Percentiles rank a stretch among this genome's conserved stretches.
Conservation (phyloP, 345 rosid genomes). For the Hibiscus trionum region DNA sequence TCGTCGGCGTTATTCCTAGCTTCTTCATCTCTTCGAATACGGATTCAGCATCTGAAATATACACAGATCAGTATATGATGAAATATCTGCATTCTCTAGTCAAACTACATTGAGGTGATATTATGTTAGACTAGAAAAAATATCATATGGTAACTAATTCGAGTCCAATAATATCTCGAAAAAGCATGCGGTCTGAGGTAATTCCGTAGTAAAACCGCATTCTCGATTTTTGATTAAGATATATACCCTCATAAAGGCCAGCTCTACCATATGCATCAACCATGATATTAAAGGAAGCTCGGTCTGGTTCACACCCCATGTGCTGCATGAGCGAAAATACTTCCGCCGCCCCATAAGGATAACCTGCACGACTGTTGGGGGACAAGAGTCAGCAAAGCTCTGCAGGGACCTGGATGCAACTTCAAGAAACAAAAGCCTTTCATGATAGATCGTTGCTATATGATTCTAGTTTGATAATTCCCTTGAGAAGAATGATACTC, state of each 20-base stretch:
- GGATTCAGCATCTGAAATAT: conserved; percentile 58
- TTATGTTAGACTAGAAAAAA: neutral
- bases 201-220: neutral
- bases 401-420: neutral
- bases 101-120: neutral
- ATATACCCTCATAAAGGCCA: conserved; percentile 68
- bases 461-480: neutral
- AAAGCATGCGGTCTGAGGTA: neutral
- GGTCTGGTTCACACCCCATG: conserved; percentile 90
- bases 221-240: neutral
- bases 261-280: conserved; percentile 92
- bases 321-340: conserved; percentile 89
- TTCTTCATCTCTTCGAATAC: conserved; percentile 79
- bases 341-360: conserved; percentile 87
- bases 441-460: too few species aligned
- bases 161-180: neutral
- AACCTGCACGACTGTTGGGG: conserved; percentile 74
- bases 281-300: conserved; percentile 91
- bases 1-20: conserved; percentile 66
- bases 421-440: conserved; percentile 3
- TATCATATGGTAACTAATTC: neutral
- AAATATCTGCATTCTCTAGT: too few species aligned
- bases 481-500: neutral
- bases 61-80: neutral
- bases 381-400: conserved; percentile 7